These are phyloP conservation scores for Ascochyta clinopodiicola DNA, from an alignment of 2,329 filamentous ascomycete species.

Conservation along the genomic window DNA sequence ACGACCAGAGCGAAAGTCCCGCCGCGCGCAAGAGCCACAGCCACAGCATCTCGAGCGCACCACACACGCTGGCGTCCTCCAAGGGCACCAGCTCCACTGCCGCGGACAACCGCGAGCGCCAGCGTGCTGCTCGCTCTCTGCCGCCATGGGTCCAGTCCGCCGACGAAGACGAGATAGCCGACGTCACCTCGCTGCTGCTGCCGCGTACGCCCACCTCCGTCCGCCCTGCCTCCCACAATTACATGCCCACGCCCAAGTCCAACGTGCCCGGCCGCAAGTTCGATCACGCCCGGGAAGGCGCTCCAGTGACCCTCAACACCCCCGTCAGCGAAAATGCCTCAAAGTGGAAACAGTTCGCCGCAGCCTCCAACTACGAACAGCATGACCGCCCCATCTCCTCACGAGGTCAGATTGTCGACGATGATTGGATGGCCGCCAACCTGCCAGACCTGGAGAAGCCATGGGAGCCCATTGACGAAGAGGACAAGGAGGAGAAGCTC, in stretches of 20 bases:
- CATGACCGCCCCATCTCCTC: slow-evolving; percentile 35
- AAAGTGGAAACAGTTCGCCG: slow-evolving; percentile 49
- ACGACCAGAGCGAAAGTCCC: slow-evolving; percentile 34
- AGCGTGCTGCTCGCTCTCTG: slow-evolving; percentile 45
- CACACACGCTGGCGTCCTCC: slow-evolving; percentile 46
- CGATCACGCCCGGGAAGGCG: slow-evolving; percentile 48
- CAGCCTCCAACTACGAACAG: slow-evolving; percentile 38
- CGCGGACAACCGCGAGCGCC: slow-evolving; percentile 41
- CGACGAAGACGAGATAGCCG: slow-evolving; percentile 45
- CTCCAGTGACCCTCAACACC: slow-evolving; percentile 44
- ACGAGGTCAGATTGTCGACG: slow-evolving; percentile 47
- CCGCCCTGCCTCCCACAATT: slow-evolving; percentile 47
- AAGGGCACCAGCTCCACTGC: slow-evolving; percentile 35
- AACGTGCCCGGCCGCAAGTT: slow-evolving; percentile 48
- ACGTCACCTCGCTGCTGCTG: slow-evolving; percentile 41
- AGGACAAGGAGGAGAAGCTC: slow-evolving; percentile 56
- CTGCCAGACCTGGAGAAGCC: slow-evolving; percentile 54
- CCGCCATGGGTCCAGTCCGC: slow-evolving; percentile 50
- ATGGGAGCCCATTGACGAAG: slow-evolving; percentile 64
- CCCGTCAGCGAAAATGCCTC: slow-evolving; percentile 46
- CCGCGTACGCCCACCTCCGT: slow-evolving; percentile 43
- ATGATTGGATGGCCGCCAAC: slow-evolving; percentile 58
- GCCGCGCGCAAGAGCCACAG: slow-evolving; percentile 40
- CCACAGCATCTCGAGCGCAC: slow-evolving; percentile 45
- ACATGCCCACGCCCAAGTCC: slow-evolving; percentile 48